Evolutionary conservation across 768 basidiomycete species (phyloP).

Genomic region (Tulasnella sp.): DNA sequence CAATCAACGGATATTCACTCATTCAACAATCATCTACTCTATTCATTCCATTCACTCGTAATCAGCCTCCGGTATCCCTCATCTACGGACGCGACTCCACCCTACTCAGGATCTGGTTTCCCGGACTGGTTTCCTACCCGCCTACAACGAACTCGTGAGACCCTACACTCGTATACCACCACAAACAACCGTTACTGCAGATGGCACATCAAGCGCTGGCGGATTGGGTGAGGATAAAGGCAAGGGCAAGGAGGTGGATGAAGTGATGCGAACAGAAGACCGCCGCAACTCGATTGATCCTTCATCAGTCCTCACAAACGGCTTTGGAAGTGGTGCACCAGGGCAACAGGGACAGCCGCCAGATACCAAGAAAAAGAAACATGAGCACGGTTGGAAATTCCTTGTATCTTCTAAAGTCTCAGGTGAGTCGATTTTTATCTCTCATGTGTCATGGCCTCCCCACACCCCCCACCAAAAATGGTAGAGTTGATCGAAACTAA

Average conservation of each 20-base stretch:
- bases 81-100: slow-evolving; percentile 11
- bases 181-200: background rate
- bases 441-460: background rate
- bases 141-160: slow-evolving; percentile 11
- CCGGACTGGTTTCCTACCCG: slow-evolving; percentile 11
- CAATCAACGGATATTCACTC: too few species aligned
- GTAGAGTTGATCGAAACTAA: slow-evolving; percentile 3
- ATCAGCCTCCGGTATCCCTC: slow-evolving; percentile 8
- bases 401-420: slow-evolving; percentile 3
- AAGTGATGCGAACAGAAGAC: slow-evolving; percentile 2
- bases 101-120: slow-evolving; percentile 10
- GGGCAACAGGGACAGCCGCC: background rate
- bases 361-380: slow-evolving; percentile 9
- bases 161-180: slow-evolving; percentile 11
- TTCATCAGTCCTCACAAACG: too few species aligned
- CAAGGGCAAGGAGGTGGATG: slow-evolving; percentile 13
- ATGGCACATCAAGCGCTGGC: too few species aligned
- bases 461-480: background rate
- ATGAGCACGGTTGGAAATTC: slow-evolving; percentile 9
- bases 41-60: too few species aligned
- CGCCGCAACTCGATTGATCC: background rate
- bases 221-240: slow-evolving; percentile 8
- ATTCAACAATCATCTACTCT: too few species aligned
- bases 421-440: slow-evolving; percentile 3
- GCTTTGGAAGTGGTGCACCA: background rate